phyloP scores from a whole-genome alignment of 176 grass and related monocot species.

The Hyparrhenia diplandra region DNA sequence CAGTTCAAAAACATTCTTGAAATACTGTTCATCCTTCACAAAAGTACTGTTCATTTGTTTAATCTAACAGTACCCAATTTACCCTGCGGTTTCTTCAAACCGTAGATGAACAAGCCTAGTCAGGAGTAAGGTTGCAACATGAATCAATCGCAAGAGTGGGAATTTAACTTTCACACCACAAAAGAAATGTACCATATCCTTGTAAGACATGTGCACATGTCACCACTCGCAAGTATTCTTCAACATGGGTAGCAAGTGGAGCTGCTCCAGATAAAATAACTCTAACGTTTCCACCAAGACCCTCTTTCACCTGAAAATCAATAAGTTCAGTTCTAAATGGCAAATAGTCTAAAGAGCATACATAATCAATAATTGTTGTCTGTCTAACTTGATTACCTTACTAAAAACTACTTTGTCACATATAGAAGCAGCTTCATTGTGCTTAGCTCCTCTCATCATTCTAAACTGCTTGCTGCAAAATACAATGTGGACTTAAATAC shows the following conservation, averaged over 20 bases:
- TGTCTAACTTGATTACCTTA: conserved; percentile 51
- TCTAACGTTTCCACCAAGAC: conserved; percentile 81
- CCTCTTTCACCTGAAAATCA: conserved; percentile 64
- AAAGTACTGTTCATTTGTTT: no score
- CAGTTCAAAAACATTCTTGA: no score
- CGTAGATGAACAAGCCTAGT: no score
- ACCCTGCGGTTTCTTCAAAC: no score
- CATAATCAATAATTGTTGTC: neutral
- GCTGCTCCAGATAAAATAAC: conserved; percentile 93
- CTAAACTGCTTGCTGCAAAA: conserved; percentile 85
- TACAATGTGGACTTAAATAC: conserved; percentile 7
- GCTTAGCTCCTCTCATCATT: conserved; percentile 83
- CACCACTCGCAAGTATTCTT: conserved; percentile 85
- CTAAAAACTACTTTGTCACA: conserved; percentile 92
- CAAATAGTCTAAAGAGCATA: neutral
- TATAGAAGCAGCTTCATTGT: conserved; percentile 68
- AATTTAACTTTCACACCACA: neutral
- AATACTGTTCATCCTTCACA: no score
- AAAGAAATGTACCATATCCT: conserved; percentile 73
- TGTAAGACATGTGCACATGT: conserved; percentile 85
- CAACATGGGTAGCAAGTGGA: conserved; percentile 80
- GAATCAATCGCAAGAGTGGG: neutral
- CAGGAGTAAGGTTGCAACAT: conserved; percentile 10
- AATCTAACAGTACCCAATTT: no score
- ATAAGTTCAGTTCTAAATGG: conserved; percentile 15